Evolutionary conservation across 2,329 filamentous ascomycete genomes (phyloP), one percentile per base, ranked within the genome.

Genomic region (Penicillium sp.): DNA sequence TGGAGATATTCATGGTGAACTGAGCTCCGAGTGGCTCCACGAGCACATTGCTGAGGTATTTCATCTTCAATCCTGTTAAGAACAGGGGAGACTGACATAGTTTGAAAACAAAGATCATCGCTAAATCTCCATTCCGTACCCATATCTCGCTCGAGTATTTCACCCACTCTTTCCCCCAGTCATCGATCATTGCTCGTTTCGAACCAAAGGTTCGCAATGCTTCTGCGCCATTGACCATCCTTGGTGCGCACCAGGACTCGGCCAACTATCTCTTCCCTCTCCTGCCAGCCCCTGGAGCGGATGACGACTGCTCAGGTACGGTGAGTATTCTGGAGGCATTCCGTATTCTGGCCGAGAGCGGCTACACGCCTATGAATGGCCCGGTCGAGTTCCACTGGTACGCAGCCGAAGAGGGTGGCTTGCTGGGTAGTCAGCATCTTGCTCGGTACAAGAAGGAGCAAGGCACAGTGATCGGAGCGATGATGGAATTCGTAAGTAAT

Each of bases 351-450:
- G 56, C 56, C 4, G 56, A 55, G 49, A 55, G 51, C 1, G 56
- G 56, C 7, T 58, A 49, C 44, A 48, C 35, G 6, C 56, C 56
- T 13, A 21, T 42, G 44, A 22, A 58, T 29, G 56, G 56, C 2
- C 56, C 56, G 14, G 56, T 58, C n/a, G 56, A 58, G 44, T 58
- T 58, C 49, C 56, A 58, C 49, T 58, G 56, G 56, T 55, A 58
- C 46, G 56, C 56, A 13, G 56, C 56, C 16, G 56, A 58, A 26
- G 56, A 58, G 21, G 56, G 44, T 24, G 56, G 56, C 16, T 39
- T 58, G 35, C 24, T 58, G 21, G 56, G 52, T 9, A 58, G 56
- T 21, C 56, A 58, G 35, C 43, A n/a, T 19, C 37, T 58, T 55
- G 56, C 56, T 4, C 45, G 52, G 2, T 58, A 58, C 33, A 58